phyloP scores from a whole-genome alignment of 805 yeast genomes.

The Vanderwaltozyma polyspora region DNA sequence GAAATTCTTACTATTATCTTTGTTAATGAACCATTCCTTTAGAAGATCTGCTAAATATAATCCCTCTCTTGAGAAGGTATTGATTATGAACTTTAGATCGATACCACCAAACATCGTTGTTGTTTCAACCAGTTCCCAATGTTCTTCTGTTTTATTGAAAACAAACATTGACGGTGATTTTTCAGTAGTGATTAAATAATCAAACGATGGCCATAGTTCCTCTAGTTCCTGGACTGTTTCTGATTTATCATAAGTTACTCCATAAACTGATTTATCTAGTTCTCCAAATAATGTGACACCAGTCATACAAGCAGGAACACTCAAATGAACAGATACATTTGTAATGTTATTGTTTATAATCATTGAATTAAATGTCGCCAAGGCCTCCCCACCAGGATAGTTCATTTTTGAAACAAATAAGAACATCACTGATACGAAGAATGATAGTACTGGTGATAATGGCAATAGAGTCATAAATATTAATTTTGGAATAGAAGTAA shows the following conservation, averaged over 20 bases:
- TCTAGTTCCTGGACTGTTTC: constrained; percentile 38
- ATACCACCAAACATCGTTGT: constrained; percentile 27
- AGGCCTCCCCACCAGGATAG: constrained; percentile 84
- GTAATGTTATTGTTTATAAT: constrained; percentile 22
- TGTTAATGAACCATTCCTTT: not conserved
- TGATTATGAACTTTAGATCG: not conserved
- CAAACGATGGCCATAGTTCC: constrained; percentile 37
- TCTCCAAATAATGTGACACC: constrained; percentile 75
- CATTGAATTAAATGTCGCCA: constrained; percentile 39
- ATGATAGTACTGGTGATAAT: constrained; percentile 27
- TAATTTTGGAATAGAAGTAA: constrained; percentile 12
- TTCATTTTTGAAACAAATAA: constrained; percentile 58
- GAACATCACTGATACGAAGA: constrained; percentile 38
- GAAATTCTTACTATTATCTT: not conserved
- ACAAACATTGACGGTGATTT: constrained; percentile 11
- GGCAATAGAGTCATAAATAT: constrained; percentile 25
- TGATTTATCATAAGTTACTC: constrained; percentile 58
- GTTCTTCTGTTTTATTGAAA: constrained; percentile 12
- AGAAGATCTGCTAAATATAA: not conserved
- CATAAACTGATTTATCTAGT: constrained; percentile 28
- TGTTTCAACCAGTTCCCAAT: constrained; percentile 36
- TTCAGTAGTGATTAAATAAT: constrained; percentile 36
- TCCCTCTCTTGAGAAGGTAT: not conserved
- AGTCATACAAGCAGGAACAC: constrained; percentile 74
- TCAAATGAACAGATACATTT: constrained; percentile 49